Conservation (phyloP, 2,329 filamentous ascomycete genomes). For the Didymellaceae sp. region DNA sequence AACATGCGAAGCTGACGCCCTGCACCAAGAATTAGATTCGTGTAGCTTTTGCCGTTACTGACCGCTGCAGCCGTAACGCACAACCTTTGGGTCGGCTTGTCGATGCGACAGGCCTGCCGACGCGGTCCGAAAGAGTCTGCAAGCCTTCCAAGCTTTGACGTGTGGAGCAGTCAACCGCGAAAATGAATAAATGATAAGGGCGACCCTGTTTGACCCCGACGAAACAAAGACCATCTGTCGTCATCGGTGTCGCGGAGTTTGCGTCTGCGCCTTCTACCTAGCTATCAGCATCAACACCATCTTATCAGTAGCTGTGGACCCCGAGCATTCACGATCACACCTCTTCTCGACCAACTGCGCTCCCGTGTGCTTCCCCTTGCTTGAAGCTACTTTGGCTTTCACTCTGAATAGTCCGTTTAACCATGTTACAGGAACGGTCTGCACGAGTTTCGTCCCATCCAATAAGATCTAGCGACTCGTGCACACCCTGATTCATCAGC, state of each 20-base stretch:
- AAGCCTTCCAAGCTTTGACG: conserved; percentile 21
- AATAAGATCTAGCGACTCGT: conserved; percentile 40
- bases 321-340: conserved; percentile 26
- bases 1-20: background rate
- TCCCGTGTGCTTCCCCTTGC: conserved; percentile 41
- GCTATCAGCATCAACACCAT: conserved; percentile 25
- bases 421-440: conserved; percentile 42
- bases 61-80: conserved; percentile 6
- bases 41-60: conserved; percentile 8
- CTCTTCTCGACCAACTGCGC: conserved; percentile 28
- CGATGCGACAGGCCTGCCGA: conserved; percentile 13
- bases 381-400: conserved; percentile 33
- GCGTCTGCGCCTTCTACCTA: conserved; percentile 16
- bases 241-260: conserved; percentile 19
- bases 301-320: conserved; percentile 12
- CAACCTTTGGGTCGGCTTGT: conserved; percentile 8
- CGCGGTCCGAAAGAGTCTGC: conserved; percentile 13
- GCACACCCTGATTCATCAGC: conserved; percentile 30
- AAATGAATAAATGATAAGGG: conserved; percentile 3
- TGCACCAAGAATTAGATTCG: background rate
- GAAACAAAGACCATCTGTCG: conserved; percentile 17
- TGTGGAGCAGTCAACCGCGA: conserved; percentile 4
- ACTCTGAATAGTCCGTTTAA: conserved; percentile 41
- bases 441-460: conserved; percentile 34
- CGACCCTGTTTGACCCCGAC: conserved; percentile 2